A percentile compares a stretch with the other conserved stretches of the same genome.
Evolutionary conservation across 257 asterid genomes (phyloP).

Genomic region (Solanum sejunctum): DNA sequence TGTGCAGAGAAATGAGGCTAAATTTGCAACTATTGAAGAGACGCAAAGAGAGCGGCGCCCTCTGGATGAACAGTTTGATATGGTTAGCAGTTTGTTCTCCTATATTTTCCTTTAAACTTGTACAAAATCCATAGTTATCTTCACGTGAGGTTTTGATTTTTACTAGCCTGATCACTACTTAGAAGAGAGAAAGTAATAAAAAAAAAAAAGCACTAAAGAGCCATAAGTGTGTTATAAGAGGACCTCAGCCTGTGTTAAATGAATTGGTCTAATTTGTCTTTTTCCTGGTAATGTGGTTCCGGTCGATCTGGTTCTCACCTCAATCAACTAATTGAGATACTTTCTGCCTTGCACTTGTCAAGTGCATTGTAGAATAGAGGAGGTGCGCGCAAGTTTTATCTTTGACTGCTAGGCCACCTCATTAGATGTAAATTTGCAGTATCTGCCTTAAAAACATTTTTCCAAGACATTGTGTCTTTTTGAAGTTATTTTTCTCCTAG

Average conservation of each 20-base stretch:
- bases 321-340: neutral
- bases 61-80: slow-evolving; percentile 81
- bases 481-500: neutral
- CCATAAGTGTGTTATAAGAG: neutral
- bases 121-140: neutral
- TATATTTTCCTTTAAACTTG: neutral
- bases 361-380: neutral
- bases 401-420: neutral
- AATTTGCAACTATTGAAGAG: slow-evolving; percentile 7
- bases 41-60: slow-evolving; percentile 51
- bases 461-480: neutral
- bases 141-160: neutral
- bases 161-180: neutral
- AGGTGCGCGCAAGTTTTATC: neutral
- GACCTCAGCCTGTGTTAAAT: neutral
- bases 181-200: neutral
- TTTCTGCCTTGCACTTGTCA: neutral
- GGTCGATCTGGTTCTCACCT: neutral
- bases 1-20: neutral
- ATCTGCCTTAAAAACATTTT: neutral
- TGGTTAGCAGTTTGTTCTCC: slow-evolving; percentile 31
- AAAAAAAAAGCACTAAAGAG: neutral
- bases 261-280: neutral
- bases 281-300: neutral
- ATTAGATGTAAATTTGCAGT: neutral